Evolutionary conservation across 129 eudicot genomes (phyloP).

Genomic region (Glebionis coronaria): DNA sequence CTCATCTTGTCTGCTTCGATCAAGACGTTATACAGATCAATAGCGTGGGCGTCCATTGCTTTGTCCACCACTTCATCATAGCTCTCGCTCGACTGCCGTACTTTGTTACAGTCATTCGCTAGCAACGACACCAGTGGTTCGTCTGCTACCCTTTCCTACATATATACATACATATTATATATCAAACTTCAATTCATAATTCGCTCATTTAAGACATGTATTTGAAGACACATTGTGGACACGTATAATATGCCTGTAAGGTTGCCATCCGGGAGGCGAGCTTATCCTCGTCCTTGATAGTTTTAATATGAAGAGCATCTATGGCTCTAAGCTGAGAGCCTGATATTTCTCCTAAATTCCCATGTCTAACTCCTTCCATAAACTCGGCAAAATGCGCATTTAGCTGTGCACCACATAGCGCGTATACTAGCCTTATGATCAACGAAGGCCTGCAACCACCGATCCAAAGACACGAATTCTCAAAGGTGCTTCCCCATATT

Average conservation of each 20-base stretch:
- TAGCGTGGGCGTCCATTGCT: conserved; percentile 38
- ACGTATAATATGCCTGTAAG: conserved; percentile 36
- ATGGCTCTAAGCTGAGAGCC: conserved; percentile 27
- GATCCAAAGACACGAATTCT: conserved; percentile 43
- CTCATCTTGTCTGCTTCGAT: too few relatives aligned
- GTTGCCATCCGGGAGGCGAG: conserved; percentile 32
- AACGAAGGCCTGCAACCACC: too few relatives aligned
- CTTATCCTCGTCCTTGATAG: too few relatives aligned
- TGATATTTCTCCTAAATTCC: conserved; percentile 41
- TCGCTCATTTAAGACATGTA: too few relatives aligned
- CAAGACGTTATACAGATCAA: conserved; percentile 15
- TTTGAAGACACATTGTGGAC: neutral
- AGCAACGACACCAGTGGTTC: conserved; percentile 39
- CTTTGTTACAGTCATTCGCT: conserved; percentile 1
- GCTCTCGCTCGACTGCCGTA: conserved; percentile 32
- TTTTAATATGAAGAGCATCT: conserved; percentile 41
- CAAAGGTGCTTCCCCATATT: conserved; percentile 40
- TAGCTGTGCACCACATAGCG: conserved; percentile 33
- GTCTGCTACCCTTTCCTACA: conserved; percentile 37
- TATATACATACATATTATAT: neutral
- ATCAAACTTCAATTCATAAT: too few relatives aligned
- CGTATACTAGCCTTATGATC: conserved; percentile 31
- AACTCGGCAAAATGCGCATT: conserved; percentile 22
- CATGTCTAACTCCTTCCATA: conserved; percentile 33
- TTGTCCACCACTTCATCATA: conserved; percentile 16